phyloP scores from a whole-genome alignment of 2,329 filamentous ascomycete genomes.

The Didymella lethalis region DNA sequence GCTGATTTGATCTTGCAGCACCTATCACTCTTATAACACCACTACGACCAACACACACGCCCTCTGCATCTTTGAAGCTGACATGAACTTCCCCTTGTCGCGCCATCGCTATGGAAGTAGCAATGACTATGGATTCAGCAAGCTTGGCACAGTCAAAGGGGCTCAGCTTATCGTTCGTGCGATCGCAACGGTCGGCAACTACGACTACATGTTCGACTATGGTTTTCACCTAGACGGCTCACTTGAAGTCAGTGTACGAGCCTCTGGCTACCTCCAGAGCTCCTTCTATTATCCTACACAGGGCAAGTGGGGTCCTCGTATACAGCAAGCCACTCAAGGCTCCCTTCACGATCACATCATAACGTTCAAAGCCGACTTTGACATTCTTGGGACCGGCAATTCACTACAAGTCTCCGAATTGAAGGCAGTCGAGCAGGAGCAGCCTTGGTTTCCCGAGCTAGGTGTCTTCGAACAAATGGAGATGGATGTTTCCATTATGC shows the following conservation, averaged over 20 bases:
- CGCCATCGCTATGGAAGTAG: slow-evolving; percentile 39
- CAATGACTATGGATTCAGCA: slow-evolving; percentile 36
- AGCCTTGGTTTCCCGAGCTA: slow-evolving; percentile 48
- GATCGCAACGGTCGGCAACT: slow-evolving; percentile 56
- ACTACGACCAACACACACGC: slow-evolving; percentile 58
- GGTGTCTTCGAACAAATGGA: slow-evolving; percentile 43
- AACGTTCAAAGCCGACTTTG: slow-evolving; percentile 54
- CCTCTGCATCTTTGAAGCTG: slow-evolving; percentile 56
- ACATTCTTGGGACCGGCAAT: slow-evolving; percentile 48
- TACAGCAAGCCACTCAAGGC: slow-evolving; percentile 49
- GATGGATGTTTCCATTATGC: slow-evolving; percentile 42
- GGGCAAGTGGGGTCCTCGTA: slow-evolving; percentile 49
- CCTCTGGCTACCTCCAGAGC: slow-evolving; percentile 44
- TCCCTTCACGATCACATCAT: slow-evolving; percentile 50
- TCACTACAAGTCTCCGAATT: slow-evolving; percentile 45
- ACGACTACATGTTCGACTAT: slow-evolving; percentile 51
- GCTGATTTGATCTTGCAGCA: neutral
- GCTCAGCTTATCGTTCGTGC: slow-evolving; percentile 47
- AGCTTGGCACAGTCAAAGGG: slow-evolving; percentile 42
- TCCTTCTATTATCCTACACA: slow-evolving; percentile 45
- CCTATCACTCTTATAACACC: slow-evolving; percentile 55
- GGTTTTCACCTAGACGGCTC: slow-evolving; percentile 44
- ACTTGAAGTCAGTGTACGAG: slow-evolving; percentile 46
- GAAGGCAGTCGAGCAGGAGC: slow-evolving; percentile 31
- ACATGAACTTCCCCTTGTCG: slow-evolving; percentile 45